Base-by-base conservation (phyloP, 176 grass and related monocot species). In the Rhynchospora tenuis region DNA sequence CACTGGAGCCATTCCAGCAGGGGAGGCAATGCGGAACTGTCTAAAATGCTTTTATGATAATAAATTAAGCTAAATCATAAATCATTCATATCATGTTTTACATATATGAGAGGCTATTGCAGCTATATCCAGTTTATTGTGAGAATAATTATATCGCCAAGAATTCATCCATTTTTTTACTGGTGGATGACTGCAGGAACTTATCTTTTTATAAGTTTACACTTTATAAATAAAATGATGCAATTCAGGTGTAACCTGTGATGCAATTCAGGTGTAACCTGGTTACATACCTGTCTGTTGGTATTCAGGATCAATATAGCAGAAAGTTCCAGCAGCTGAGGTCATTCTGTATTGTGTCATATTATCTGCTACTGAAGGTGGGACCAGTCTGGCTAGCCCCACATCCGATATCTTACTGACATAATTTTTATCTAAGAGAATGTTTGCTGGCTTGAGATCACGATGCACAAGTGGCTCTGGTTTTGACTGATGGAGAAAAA, bases 221-320 rank as follows among this genome's bases (percentile, higher is more conserved):
- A 5, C 19, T 22, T 46, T 72, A 46, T 47, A 71, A 22, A 9
- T 1, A 15, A 26, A 27, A 52, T 75, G 10, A 16, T 12, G 72
- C n/a, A 56, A 33, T 56, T 29, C 15, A 56, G 73, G 50, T 28
- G 5, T 74, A 55, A 52, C 12, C 5, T 29, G 7, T n/a, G n/a
- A n/a, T n/a, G n/a, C n/a, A n/a, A n/a, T n/a, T 27, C 13, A 54
- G 72, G 48, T 26, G 4, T 73, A 54, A 51, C 10, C 4, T 27
- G 7, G 72, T 45, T 82, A 48, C 13, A 29, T 54, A 82, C 80
- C 84, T 9, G 72, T 86, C 64, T 90, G 68, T 80, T 90, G 88
- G 72, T 90, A 90, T 43, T 90, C 88, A 0, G 88, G 88, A 42
- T 90, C 88, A 54, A 90, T 84, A 83, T 90, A 90, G 55, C 88